These are phyloP conservation scores for Neofusicoccum parvum DNA, from an alignment of 2,329 filamentous ascomycete genomes.

Conservation along the genomic window DNA sequence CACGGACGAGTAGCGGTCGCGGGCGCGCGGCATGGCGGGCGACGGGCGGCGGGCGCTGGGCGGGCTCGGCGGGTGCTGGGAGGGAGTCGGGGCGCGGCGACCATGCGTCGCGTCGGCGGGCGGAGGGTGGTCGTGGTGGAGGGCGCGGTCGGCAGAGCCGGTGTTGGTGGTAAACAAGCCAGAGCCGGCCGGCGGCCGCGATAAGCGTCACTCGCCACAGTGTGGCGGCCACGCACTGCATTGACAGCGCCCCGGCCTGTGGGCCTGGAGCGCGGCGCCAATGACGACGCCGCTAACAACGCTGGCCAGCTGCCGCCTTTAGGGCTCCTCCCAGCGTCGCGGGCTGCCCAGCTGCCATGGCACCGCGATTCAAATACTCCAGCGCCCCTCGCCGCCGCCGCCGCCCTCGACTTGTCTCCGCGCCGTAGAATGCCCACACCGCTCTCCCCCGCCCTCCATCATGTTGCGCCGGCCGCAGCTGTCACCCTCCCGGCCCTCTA, in stretches of 20 bases:
- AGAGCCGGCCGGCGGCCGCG: too few species aligned
- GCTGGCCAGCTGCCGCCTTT: background rate
- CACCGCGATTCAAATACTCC: too few species aligned
- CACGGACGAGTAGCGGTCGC: constrained; percentile 43
- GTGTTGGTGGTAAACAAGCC: too few species aligned
- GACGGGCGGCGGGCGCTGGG: constrained; percentile 26
- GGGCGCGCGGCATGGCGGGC: constrained; percentile 58
- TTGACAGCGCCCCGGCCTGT: too few species aligned
- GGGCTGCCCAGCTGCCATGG: too few species aligned
- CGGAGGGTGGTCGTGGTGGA: background rate
- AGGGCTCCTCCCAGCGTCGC: background rate
- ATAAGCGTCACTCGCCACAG: too few species aligned
- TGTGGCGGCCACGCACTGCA: too few species aligned
- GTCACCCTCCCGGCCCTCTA: background rate
- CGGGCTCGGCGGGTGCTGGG: background rate
- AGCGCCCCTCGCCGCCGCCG: background rate
- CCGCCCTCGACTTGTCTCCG: background rate
- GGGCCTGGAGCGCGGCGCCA: too few species aligned
- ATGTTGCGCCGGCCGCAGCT: constrained; percentile 20
- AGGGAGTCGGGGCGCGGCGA: background rate
- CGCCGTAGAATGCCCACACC: background rate
- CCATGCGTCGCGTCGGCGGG: background rate
- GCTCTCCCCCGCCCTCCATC: background rate
- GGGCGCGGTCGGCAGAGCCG: background rate
- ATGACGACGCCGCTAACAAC: too few species aligned